A percentile compares a stretch with the other conserved stretches of the same genome.
These are phyloP conservation scores for Fusarium musae DNA, from an alignment of 2,329 filamentous ascomycete genomes.

Conservation along the genomic window DNA sequence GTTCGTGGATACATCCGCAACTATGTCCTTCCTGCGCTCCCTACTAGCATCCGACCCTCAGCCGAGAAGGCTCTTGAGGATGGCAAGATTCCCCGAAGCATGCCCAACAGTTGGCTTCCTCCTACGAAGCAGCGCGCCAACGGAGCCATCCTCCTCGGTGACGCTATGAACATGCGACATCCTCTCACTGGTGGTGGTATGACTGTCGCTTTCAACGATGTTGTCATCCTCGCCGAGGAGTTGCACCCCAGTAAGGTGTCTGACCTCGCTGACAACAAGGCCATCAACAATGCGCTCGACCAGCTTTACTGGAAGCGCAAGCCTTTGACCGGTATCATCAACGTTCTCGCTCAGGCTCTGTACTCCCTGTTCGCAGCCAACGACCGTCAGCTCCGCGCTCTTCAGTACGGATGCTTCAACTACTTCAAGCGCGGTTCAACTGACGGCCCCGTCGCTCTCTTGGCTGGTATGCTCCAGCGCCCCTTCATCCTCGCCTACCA, in stretches of 20 bases:
- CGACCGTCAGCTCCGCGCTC: slow-evolving; percentile 77
- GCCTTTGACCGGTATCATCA: slow-evolving; percentile 85
- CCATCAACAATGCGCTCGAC: slow-evolving; percentile 75
- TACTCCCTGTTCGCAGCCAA: slow-evolving; percentile 92
- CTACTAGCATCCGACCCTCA: slow-evolving; percentile 74
- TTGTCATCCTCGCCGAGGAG: slow-evolving; percentile 78
- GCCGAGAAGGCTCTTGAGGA: slow-evolving; percentile 81
- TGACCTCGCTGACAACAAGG: slow-evolving; percentile 72
- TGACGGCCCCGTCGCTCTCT: slow-evolving; percentile 81
- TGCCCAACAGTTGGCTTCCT: slow-evolving; percentile 97
- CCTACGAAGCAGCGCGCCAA: slow-evolving; percentile 67
- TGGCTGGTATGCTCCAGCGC: slow-evolving; percentile 82
- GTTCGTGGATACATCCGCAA: slow-evolving; percentile 86
- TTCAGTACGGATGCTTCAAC: slow-evolving; percentile 90
- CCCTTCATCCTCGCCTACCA: slow-evolving; percentile 86
- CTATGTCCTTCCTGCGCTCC: slow-evolving; percentile 81
- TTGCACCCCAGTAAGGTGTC: slow-evolving; percentile 77
- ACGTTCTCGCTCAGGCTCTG: slow-evolving; percentile 95
- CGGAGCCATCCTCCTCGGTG: slow-evolving; percentile 85
- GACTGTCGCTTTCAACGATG: slow-evolving; percentile 97
- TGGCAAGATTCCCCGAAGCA: slow-evolving; percentile 79
- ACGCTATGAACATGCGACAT: slow-evolving; percentile 99
- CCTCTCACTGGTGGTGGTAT: slow-evolving; percentile 96
- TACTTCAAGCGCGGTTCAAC: slow-evolving; percentile 87
- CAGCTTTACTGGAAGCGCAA: slow-evolving; percentile 91